Evolutionary conservation across 1,284 basidiomycete species (phyloP).

Genomic region (Stygiomarasmius scandens): DNA sequence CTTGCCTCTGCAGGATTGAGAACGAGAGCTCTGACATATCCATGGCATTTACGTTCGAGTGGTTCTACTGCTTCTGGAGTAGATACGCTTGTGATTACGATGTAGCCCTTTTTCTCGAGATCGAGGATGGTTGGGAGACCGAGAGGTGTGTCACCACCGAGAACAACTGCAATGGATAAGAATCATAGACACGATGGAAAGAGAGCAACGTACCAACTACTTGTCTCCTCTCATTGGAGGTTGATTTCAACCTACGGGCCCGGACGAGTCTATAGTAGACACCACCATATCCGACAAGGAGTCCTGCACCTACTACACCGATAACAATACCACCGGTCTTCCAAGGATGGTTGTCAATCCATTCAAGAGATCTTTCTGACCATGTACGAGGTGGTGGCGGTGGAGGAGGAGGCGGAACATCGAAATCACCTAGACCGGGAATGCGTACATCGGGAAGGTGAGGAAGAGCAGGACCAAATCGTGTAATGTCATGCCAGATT

Average conservation of each 20-base stretch:
- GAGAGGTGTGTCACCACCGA: slow-evolving; percentile 76
- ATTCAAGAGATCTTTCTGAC: slow-evolving; percentile 50
- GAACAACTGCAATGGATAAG: slow-evolving; percentile 54
- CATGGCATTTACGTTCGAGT: slow-evolving; percentile 66
- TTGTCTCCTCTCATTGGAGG: slow-evolving; percentile 54
- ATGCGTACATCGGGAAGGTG: slow-evolving; percentile 63
- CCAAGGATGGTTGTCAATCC: slow-evolving; percentile 62
- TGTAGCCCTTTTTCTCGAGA: slow-evolving; percentile 76
- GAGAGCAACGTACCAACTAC: slow-evolving; percentile 62
- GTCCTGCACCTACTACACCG: slow-evolving; percentile 58
- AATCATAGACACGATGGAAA: slow-evolving; percentile 1
- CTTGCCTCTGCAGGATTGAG: slow-evolving; percentile 75
- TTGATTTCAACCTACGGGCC: slow-evolving; percentile 34
- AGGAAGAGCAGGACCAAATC: slow-evolving; percentile 75
- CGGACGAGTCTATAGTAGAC: slow-evolving; percentile 28
- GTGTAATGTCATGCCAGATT: slow-evolving; percentile 75
- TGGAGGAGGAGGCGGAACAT: slow-evolving; percentile 68
- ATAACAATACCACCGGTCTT: slow-evolving; percentile 52
- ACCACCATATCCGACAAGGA: slow-evolving; percentile 59
- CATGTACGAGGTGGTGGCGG: slow-evolving; percentile 55
- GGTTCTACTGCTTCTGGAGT: slow-evolving; percentile 61
- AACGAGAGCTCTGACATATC: slow-evolving; percentile 78
- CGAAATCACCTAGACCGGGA: slow-evolving; percentile 70
- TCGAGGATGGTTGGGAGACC: slow-evolving; percentile 70
- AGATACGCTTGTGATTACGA: slow-evolving; percentile 77